A percentile compares a stretch with the other conserved stretches of the same genome.
Conservation (phyloP, 345 rosid genomes). For the Geranium brycei region DNA sequence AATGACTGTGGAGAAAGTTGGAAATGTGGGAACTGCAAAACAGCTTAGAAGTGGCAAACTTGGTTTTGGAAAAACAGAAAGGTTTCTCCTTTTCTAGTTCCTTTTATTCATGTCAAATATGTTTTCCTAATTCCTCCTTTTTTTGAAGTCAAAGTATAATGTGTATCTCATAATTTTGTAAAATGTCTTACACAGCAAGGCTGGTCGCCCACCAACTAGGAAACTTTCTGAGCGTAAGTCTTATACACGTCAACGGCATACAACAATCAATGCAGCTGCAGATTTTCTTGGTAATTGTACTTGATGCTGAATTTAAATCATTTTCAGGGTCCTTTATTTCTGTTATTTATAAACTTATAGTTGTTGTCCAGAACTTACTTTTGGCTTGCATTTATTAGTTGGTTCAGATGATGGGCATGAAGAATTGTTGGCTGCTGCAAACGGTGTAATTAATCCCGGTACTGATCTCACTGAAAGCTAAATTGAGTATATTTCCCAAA, state of each 20-base stretch:
- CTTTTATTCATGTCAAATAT: too few species aligned
- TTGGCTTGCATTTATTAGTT: slow-evolving; percentile 31
- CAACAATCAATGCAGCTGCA: slow-evolving; percentile 37
- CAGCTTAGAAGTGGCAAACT: slow-evolving; percentile 69
- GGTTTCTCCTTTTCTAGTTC: slow-evolving; percentile 15
- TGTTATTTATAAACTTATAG: not conserved
- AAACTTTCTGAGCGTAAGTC: slow-evolving; percentile 86
- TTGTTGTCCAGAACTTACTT: slow-evolving; percentile 7
- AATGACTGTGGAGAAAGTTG: slow-evolving; percentile 45
- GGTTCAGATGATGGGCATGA: slow-evolving; percentile 74
- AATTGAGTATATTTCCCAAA: slow-evolving; percentile 8
- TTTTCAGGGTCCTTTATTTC: not conserved
- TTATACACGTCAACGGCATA: slow-evolving; percentile 59
- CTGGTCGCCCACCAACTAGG: slow-evolving; percentile 87
- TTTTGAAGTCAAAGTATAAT: not conserved
- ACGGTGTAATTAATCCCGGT: slow-evolving; percentile 62
- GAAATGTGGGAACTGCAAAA: slow-evolving; percentile 67
- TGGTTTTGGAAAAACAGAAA: slow-evolving; percentile 62
- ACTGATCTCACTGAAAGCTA: slow-evolving; percentile 8
- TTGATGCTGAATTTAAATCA: not conserved
- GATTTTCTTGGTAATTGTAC: slow-evolving; percentile 67
- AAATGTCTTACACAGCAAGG: slow-evolving; percentile 50
- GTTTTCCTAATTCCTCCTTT: not conserved
- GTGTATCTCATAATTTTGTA: slow-evolving; percentile 14
- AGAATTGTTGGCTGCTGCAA: slow-evolving; percentile 75